Evolutionary conservation across 2,329 filamentous ascomycete genomes (phyloP), one percentile per base, ranked within the genome.

Genomic region (Pseudogymnoascus sp.): DNA sequence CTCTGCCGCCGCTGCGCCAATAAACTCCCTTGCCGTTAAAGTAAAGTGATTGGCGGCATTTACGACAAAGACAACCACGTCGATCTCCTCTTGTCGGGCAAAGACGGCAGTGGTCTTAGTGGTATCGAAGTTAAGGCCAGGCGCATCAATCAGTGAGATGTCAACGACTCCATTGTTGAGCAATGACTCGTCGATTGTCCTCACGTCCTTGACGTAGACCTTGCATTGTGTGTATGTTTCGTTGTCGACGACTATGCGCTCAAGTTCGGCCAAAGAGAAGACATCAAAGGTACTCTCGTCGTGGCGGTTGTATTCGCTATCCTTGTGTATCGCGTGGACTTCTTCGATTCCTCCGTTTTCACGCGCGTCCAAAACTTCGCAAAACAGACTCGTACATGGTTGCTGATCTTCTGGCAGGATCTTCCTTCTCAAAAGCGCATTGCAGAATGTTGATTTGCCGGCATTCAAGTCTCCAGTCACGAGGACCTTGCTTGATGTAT

Each of bases 21-120:
- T 96, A 71, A 99, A 99, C 70, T 99, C 94, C 75, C 90, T 95
- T n/a, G 94, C 92, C 0, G 94, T 96, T 61, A 96, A 86, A 0
- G 94, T 99, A 72, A 99, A 97, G 75, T 99, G 94, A 68, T 99
- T 99, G 27, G 93, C 92, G 2, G 94, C 94, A 9, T 92, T 97
- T 4, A 99, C 94, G 35, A 99, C 94, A 70, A 99, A 99, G 0
- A 99, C 92, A 0, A 99, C 94, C 0, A 99, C 94, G 69, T 99
- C 94, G 66, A 99, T 99, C 76, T 99, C 94, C 74, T 99, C 94
- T 72, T 99, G 94, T 63, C 94, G 84, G 25, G 94, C 94, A 74
- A 99, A 99, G 5, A 99, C 90, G 17, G 94, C 94, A 1, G 94
- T 99, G 0, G 94, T 99, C 78, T 97, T 96, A 51, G 96, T 86